A percentile compares a stretch with the other conserved stretches of the same genome.
Evolutionary conservation across 164 flowering plant genomes (phyloP).

Genomic region (Sedum album): DNA sequence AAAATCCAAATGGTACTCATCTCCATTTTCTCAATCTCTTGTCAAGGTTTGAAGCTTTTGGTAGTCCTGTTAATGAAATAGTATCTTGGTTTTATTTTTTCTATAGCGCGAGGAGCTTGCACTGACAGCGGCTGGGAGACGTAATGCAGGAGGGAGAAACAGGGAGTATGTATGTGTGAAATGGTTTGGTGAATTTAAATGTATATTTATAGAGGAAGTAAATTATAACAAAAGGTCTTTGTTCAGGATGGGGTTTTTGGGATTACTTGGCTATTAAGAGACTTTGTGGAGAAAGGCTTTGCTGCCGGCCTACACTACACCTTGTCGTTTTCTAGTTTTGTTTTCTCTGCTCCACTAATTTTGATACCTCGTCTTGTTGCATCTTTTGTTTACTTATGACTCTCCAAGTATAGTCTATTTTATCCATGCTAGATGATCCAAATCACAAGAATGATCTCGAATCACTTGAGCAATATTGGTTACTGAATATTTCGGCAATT

Average conservation of each 20-base stretch:
- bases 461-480: background rate
- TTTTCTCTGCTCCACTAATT: slow-evolving; percentile 7
- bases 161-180: background rate
- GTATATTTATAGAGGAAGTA: background rate
- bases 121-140: background rate
- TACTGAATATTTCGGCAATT: background rate
- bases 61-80: background rate
- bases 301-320: slow-evolving; percentile 7
- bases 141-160: background rate
- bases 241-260: background rate
- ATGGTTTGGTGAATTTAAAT: background rate
- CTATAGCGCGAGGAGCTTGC: background rate
- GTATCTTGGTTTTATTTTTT: background rate
- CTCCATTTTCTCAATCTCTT: background rate
- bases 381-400: slow-evolving; percentile 4
- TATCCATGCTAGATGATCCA: background rate
- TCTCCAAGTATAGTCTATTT: background rate
- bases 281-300: background rate
- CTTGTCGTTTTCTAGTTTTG: background rate
- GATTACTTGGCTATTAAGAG: background rate
- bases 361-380: slow-evolving; percentile 5
- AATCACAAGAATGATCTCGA: background rate
- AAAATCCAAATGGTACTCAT: background rate
- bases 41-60: background rate
- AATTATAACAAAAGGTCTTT: background rate